Evolutionary conservation across 805 yeast genomes (phyloP).

Genomic region (Candida boleticola): DNA sequence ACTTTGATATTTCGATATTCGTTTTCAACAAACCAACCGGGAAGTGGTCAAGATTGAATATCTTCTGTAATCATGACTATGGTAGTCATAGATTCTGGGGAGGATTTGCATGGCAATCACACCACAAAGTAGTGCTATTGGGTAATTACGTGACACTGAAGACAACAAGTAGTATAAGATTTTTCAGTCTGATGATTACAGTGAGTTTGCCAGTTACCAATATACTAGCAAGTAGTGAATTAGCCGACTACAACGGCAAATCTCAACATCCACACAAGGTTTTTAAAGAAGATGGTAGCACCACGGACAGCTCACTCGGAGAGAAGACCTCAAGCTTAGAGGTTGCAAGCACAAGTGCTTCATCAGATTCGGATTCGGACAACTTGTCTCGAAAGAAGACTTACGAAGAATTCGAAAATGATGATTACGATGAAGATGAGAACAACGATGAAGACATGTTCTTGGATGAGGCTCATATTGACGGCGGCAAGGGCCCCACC

Average conservation of each 20-base stretch:
- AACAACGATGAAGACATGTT: neutral
- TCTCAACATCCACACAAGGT: neutral
- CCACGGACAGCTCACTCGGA: neutral
- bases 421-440: conserved; percentile 3
- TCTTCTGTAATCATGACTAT: conserved; percentile 49
- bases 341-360: neutral
- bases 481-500: neutral
- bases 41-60: conserved; percentile 63
- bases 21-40: conserved; percentile 53
- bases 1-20: conserved; percentile 46
- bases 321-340: conserved; percentile 1
- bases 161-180: conserved; percentile 47
- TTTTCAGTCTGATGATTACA: conserved; percentile 46
- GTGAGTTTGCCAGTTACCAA: conserved; percentile 58
- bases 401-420: neutral
- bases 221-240: conserved; percentile 41
- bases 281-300: neutral
- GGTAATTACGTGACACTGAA: conserved; percentile 50
- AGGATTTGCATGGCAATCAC: conserved; percentile 74
- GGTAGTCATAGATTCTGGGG: conserved; percentile 63
- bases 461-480: conserved; percentile 7
- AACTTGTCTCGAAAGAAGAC: neutral
- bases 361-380: conserved; percentile 1
- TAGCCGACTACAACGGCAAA: conserved; percentile 16
- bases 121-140: conserved; percentile 63